Percentiles rank a stretch among this genome's conserved stretches.
Conservation (phyloP, 208 protist species). For the Wallacemonas collosoma region DNA sequence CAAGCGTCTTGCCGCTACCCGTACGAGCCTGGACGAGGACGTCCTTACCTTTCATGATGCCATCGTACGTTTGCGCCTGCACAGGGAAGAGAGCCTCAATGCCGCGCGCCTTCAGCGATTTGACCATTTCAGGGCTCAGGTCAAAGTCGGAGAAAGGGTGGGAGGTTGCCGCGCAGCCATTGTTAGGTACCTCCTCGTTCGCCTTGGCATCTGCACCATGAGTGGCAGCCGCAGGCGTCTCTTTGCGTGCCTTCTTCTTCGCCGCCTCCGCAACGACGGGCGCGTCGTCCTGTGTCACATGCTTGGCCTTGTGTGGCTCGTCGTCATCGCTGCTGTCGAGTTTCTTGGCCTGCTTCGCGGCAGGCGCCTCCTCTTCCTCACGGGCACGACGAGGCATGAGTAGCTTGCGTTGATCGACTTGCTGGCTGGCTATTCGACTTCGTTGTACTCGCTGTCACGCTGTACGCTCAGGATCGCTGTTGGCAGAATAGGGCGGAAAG, state of each 20-base stretch:
- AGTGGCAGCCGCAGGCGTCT: conserved; percentile 7
- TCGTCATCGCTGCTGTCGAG: conserved; percentile 41
- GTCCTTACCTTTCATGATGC: conserved; percentile 91
- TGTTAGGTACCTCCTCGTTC: conserved; percentile 58
- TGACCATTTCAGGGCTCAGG: conserved; percentile 65
- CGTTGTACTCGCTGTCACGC: no score
- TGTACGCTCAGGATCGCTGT: no score
- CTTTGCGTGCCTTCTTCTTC: conserved; percentile 26
- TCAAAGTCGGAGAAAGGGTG: conserved; percentile 87
- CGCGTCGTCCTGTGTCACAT: conserved; percentile 14
- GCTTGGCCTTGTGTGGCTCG: conserved; percentile 34
- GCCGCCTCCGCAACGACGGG: background rate
- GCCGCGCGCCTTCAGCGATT: conserved; percentile 71
- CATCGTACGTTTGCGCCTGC: conserved; percentile 92
- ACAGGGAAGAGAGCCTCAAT: conserved; percentile 93
- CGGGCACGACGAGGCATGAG: conserved; percentile 35
- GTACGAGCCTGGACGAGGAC: conserved; percentile 92
- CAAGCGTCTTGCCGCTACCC: conserved; percentile 95
- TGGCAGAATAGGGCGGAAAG: no score
- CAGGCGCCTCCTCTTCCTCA: conserved; percentile 32
- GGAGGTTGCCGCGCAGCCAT: conserved; percentile 56
- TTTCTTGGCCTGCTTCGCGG: conserved; percentile 23
- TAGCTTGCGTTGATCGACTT: background rate
- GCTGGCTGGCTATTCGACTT: no score
- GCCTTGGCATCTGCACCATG: conserved; percentile 10